phyloP scores from a whole-genome alignment of 2,329 filamentous ascomycete species.

The Spiromastix sp. region DNA sequence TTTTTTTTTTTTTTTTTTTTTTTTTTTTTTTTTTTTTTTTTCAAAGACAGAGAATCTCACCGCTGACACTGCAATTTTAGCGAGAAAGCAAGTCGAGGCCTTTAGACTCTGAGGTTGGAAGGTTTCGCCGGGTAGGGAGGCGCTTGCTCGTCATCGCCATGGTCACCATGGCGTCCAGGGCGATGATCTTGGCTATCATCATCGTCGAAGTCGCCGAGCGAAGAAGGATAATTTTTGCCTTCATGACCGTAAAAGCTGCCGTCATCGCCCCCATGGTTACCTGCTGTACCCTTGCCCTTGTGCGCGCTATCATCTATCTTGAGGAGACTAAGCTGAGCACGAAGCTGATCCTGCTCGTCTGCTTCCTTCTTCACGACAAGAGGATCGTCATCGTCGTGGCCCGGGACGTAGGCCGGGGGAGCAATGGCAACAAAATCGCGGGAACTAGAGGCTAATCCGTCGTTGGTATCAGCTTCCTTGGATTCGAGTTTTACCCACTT shows the following conservation, averaged over 20 bases:
- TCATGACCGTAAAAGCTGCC: neutral
- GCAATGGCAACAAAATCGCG: neutral
- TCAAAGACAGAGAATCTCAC: neutral
- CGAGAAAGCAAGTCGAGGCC: neutral
- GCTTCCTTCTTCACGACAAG: neutral
- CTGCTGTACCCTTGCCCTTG: conserved; percentile 5
- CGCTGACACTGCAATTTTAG: too few relatives aligned
- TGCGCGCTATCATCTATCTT: conserved; percentile 6
- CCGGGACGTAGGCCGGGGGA: conserved; percentile 3
- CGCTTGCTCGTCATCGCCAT: neutral
- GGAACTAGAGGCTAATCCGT: neutral
- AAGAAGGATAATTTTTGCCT: neutral
- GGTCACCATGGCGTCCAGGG: neutral
- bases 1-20: too few relatives aligned
- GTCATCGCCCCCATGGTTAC: neutral
- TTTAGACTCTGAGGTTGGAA: neutral
- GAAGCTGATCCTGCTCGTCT: neutral
- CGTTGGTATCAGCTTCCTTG: too few relatives aligned
- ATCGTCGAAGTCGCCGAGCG: neutral
- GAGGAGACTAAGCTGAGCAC: neutral
- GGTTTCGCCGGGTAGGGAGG: too few relatives aligned
- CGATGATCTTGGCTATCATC: neutral
- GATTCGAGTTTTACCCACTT: conserved; percentile 11
- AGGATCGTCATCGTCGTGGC: neutral
- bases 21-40: neutral